A percentile compares a stretch with the other conserved stretches of the same genome.
Evolutionary conservation across 1,139 yeast species (phyloP).

Genomic region (Yamadazyma sp.): DNA sequence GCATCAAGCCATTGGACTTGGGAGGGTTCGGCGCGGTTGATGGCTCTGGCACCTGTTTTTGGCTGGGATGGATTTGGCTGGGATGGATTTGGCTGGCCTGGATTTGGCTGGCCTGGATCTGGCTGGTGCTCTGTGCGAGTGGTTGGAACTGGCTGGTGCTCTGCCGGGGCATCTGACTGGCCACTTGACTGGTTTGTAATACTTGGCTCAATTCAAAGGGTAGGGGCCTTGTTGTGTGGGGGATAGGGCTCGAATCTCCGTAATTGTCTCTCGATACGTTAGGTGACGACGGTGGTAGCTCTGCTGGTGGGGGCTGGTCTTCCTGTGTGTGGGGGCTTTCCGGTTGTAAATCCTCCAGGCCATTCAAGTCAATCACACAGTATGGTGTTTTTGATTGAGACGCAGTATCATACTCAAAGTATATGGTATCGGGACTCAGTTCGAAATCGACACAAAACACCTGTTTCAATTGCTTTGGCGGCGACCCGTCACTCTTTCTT

Average conservation of each 20-base stretch:
- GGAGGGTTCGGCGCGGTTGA: no score
- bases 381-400: neutral
- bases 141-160: neutral
- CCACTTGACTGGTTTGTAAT: neutral
- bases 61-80: no score
- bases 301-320: neutral
- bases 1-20: neutral
- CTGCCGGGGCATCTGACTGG: neutral
- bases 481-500: slow-evolving; percentile 8
- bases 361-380: neutral
- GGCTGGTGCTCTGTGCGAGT: slow-evolving; percentile 4
- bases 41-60: no score
- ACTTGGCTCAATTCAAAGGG: no score
- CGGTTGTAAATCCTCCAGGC: neutral
- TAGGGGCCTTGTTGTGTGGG: no score
- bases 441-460: slow-evolving; percentile 5
- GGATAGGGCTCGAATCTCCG: no score
- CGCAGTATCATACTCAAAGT: slow-evolving; percentile 11
- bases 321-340: no score
- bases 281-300: slow-evolving; percentile 20
- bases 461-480: slow-evolving; percentile 4
- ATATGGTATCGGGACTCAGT: neutral
- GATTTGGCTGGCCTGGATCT: neutral
- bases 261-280: slow-evolving; percentile 2
- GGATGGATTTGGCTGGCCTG: neutral